Conservation (phyloP, 495 filamentous ascomycete species). For the Cercophora newfieldiana region DNA sequence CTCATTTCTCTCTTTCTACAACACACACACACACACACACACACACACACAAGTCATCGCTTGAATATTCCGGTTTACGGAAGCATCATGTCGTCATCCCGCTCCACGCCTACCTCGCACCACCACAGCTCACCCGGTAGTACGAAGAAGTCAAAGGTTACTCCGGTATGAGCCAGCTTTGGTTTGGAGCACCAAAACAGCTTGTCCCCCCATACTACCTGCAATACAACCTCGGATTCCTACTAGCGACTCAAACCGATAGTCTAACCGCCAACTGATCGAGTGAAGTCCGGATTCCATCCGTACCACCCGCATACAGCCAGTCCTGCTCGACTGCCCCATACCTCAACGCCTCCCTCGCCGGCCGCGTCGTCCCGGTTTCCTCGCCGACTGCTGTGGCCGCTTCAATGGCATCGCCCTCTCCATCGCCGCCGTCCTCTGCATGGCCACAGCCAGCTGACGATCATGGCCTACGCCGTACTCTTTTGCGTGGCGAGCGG, state of each 20-base stretch:
- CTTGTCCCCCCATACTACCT: not conserved
- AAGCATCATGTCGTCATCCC: not conserved
- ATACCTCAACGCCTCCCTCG: slow-evolving; percentile 58
- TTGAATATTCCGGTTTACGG: not conserved
- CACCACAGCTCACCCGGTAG: not conserved
- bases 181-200: not conserved
- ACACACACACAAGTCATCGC: not conserved
- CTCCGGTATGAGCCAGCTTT: not conserved
- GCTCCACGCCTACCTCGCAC: not conserved
- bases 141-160: not conserved
- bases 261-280: not conserved
- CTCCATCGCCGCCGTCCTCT: slow-evolving; percentile 68
- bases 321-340: no score
- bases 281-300: no score
- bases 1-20: not conserved
- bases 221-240: not conserved
- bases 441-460: slow-evolving; percentile 57
- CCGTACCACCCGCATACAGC: no score
- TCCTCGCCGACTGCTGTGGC: slow-evolving; percentile 65
- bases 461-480: slow-evolving; percentile 70
- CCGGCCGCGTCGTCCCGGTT: slow-evolving; percentile 69
- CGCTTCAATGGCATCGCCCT: slow-evolving; percentile 54
- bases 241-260: not conserved
- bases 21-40: not conserved
- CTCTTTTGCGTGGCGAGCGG: slow-evolving; percentile 86